Percentiles rank a stretch among this genome's conserved stretches.
Conservation (phyloP, 257 asterid genomes). For the Nicotiana attenuata region DNA sequence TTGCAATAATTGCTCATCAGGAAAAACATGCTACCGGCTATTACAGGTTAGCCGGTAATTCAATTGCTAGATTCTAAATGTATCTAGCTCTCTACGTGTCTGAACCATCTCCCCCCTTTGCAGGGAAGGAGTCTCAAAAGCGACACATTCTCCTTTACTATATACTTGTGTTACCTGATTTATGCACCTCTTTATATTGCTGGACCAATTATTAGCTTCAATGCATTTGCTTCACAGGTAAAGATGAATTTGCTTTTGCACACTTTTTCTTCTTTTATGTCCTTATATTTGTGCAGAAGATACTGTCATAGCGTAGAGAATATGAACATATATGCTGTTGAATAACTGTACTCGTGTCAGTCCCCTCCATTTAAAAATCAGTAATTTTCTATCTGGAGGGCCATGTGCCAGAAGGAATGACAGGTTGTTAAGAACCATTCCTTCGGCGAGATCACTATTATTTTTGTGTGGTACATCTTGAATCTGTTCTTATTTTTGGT, state of each 20-base stretch:
- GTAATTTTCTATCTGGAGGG: too few relatives aligned
- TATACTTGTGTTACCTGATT: slow-evolving; percentile 78
- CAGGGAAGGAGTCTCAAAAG: slow-evolving; percentile 72
- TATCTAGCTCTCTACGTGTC: neutral
- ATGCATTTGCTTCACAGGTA: slow-evolving; percentile 97
- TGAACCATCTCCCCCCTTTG: neutral
- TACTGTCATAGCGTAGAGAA: neutral
- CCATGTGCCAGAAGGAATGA: too few relatives aligned
- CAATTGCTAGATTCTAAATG: neutral
- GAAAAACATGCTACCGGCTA: slow-evolving; percentile 77
- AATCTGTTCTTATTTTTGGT: neutral
- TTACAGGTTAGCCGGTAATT: slow-evolving; percentile 61
- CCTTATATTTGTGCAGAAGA: neutral
- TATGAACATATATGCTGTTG: neutral
- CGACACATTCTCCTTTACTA: slow-evolving; percentile 63
- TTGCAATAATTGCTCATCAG: slow-evolving; percentile 68
- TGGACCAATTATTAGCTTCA: slow-evolving; percentile 96
- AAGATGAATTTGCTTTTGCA: neutral
- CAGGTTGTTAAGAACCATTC: too few relatives aligned
- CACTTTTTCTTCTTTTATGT: neutral
- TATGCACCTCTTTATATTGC: slow-evolving; percentile 98
- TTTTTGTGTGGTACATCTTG: neutral
- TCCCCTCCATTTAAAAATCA: neutral
- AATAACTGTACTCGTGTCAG: neutral
- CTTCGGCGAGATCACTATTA: neutral